Conservation (phyloP, 495 filamentous ascomycete species). For the Penicillium malachiteum region DNA sequence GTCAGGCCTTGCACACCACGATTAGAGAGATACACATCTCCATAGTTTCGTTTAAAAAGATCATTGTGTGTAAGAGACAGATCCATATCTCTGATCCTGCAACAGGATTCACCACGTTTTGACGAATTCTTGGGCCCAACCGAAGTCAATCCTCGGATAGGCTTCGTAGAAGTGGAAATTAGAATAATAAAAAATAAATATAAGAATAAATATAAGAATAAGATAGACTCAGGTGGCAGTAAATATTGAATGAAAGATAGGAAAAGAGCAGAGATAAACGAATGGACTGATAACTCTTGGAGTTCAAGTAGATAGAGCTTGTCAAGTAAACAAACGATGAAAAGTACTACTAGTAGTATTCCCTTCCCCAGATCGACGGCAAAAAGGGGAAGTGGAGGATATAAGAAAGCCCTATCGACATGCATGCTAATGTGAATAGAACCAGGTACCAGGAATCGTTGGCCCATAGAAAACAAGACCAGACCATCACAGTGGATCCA, state of each 20-base stretch:
- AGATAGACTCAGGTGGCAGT: too few relatives aligned
- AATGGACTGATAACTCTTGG: too few relatives aligned
- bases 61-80: conserved; percentile 11
- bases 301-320: background rate
- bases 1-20: conserved; percentile 30
- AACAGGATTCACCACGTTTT: too few relatives aligned
- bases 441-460: background rate
- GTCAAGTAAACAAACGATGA: conserved; percentile 10
- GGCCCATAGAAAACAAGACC: conserved; percentile 18
- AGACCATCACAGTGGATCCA: background rate
- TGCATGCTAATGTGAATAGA: background rate
- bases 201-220: background rate
- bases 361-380: conserved; percentile 3
- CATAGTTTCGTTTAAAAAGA: conserved; percentile 17
- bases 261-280: too few relatives aligned
- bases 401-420: background rate
- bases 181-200: background rate
- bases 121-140: too few relatives aligned
- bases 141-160: background rate
- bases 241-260: too few relatives aligned
- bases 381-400: conserved; percentile 2
- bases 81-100: conserved; percentile 12
- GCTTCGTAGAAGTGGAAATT: background rate
- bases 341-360: background rate
- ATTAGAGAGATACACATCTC: conserved; percentile 20